Conservation (phyloP, 2,329 filamentous ascomycete species). For the Dendryphion nanum region DNA sequence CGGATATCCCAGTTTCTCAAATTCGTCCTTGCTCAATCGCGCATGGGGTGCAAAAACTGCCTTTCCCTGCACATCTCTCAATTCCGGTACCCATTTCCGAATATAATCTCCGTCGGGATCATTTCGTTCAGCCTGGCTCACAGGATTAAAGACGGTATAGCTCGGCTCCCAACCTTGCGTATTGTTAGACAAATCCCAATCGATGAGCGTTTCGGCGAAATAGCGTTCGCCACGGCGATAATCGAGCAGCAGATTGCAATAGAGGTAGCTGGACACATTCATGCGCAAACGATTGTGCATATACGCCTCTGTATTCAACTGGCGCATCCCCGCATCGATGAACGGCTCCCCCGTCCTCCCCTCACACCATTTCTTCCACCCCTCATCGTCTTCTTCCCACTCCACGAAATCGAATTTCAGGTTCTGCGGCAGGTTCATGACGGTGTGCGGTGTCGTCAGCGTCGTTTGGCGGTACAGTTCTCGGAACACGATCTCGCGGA, state of each 20-base stretch:
- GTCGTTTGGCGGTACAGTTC: slow-evolving; percentile 52
- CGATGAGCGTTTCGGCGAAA: slow-evolving; percentile 51
- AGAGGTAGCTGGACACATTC: slow-evolving; percentile 50
- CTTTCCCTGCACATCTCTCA: slow-evolving; percentile 44
- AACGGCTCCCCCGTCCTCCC: slow-evolving; percentile 50
- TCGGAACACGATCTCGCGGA: slow-evolving; percentile 53
- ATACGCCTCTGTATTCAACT: slow-evolving; percentile 49
- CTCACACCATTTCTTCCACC: slow-evolving; percentile 50
- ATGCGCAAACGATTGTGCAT: slow-evolving; percentile 55
- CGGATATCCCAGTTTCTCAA: slow-evolving; percentile 49
- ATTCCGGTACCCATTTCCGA: slow-evolving; percentile 38
- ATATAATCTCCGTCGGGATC: slow-evolving; percentile 41
- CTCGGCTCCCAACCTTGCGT: slow-evolving; percentile 54
- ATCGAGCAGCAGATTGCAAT: slow-evolving; percentile 50
- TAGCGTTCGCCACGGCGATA: slow-evolving; percentile 52
- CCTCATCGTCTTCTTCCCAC: slow-evolving; percentile 52
- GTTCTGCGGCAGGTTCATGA: slow-evolving; percentile 52
- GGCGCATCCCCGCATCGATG: slow-evolving; percentile 53
- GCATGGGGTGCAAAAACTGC: slow-evolving; percentile 50
- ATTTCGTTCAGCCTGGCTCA: slow-evolving; percentile 39
- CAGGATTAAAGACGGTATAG: slow-evolving; percentile 50
- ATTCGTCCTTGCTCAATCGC: slow-evolving; percentile 46
- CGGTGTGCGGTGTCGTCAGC: slow-evolving; percentile 47
- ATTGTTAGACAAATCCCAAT: slow-evolving; percentile 51
- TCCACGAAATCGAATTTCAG: slow-evolving; percentile 52